Base-by-base conservation (phyloP, 2,329 filamentous ascomycete genomes). In the Colletotrichum endophyticum region DNA sequence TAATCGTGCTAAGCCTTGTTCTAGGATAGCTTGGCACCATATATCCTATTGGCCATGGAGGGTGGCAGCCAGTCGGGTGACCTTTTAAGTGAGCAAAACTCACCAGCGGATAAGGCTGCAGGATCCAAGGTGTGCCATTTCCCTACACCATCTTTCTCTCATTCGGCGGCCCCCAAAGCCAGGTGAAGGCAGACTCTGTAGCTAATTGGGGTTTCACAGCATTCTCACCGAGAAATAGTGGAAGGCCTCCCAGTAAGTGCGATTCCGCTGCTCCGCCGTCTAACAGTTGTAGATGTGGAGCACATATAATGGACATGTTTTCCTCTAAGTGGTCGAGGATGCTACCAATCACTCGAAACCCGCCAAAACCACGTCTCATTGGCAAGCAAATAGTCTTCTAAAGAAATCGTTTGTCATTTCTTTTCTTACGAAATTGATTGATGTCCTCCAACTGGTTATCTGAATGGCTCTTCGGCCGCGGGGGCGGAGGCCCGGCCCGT, bases 391-490 rank as follows among this genome's bases (percentile, higher is more conserved):
- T 44, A 2, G 39, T 6, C 9, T 12, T 44, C 1, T 4, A 1
- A 19, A 12, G 0, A n/a, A 44, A 0, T 44, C 16, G 0, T 1
- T 19, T 9, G 0, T 39, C 36, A 19, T 39, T 39, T 11, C 0
- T 44, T 44, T 44, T 44, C 1, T 44, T 44, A 44, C 36, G 0
- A 44, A 44, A n/a, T 44, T 6, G 9, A 44, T 44, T 44, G 19
- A 44, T 44, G 39, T 0, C 39, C 39, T 44, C 39, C 19, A 44
- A 44, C 39, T n/a, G 39, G 39, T n/a, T 44, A 44, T n/a, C 39
- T n/a, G 39, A 44, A n/a, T 44, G 39, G 39, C 19, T 44, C 2
- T 44, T n/a, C 9, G 39, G 39, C 39, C 39, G 5, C 5, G 9
- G 39, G 19, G 19, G 3, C 19, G 39, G 39, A 44, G 39, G 39